Evolutionary conservation across 1,139 yeast genomes (phyloP).

Genomic region (Geotrichum europaeum): DNA sequence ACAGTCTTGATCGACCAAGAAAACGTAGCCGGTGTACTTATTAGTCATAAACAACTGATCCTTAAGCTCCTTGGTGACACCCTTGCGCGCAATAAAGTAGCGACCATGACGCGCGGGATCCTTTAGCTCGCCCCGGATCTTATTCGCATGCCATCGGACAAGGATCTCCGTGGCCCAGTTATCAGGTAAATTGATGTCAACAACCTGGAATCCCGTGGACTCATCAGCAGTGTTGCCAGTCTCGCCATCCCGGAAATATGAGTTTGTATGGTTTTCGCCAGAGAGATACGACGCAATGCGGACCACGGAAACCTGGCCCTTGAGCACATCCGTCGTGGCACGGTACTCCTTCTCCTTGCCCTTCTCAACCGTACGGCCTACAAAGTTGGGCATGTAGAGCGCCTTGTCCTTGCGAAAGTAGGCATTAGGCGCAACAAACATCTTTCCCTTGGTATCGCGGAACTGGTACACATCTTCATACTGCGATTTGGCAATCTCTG

Average conservation of each 20-base stretch:
- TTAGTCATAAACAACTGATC: conserved; percentile 64
- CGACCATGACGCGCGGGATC: conserved; percentile 44
- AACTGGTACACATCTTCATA: conserved; percentile 78
- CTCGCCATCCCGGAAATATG: conserved; percentile 44
- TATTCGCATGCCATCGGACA: conserved; percentile 42
- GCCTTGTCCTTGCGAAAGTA: conserved; percentile 72
- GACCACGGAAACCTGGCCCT: conserved; percentile 55
- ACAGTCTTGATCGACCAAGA: conserved; percentile 66
- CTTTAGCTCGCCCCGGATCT: conserved; percentile 42
- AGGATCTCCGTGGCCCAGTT: conserved; percentile 60
- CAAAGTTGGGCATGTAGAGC: conserved; percentile 77
- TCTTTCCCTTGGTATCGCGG: conserved; percentile 74
- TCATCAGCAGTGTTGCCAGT: conserved; percentile 24
- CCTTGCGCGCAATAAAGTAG: conserved; percentile 60
- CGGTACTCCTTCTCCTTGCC: conserved; percentile 32
- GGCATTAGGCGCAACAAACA: conserved; percentile 73
- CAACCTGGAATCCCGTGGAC: conserved; percentile 49
- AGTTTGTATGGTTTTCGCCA: conserved; percentile 63
- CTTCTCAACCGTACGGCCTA: conserved; percentile 47
- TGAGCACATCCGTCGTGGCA: conserved; percentile 41
- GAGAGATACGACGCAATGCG: conserved; percentile 62
- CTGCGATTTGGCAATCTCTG: conserved; percentile 81
- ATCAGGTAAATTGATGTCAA: conserved; percentile 71
- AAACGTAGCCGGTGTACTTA: conserved; percentile 69
- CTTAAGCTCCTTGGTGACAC: conserved; percentile 54